Conservation (phyloP, 148 eudicot species). For the Beta vulgaris region DNA sequence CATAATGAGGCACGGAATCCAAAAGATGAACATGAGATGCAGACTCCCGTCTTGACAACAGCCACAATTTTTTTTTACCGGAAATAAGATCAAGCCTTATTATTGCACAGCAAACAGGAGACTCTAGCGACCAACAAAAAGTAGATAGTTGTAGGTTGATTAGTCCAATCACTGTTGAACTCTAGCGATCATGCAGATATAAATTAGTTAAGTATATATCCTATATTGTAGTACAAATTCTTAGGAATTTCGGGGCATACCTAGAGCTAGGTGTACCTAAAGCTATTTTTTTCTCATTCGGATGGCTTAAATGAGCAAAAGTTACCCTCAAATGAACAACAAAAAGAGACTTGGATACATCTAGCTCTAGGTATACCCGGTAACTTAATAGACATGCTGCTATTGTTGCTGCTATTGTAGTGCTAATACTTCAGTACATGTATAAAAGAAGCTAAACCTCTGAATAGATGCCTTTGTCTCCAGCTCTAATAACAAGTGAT, state of each 20-base stretch:
- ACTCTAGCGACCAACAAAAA: too few relatives aligned
- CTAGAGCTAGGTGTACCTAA: too few relatives aligned
- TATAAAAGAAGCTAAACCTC: slow-evolving; percentile 41
- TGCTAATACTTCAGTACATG: neutral
- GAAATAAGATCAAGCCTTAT: neutral
- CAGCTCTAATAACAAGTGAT: slow-evolving; percentile 61
- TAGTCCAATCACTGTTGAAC: neutral
- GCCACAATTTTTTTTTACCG: neutral
- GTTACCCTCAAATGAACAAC: too few relatives aligned
- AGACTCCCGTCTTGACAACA: too few relatives aligned
- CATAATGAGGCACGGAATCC: neutral
- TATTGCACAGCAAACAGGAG: neutral
- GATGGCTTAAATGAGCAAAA: too few relatives aligned
- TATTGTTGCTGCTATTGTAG: too few relatives aligned
- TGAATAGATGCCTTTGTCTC: slow-evolving; percentile 44
- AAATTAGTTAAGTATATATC: neutral
- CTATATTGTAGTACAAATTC: neutral
- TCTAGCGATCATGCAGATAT: neutral
- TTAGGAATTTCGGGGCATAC: too few relatives aligned
- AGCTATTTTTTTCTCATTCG: too few relatives aligned
- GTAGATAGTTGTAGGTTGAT: neutral
- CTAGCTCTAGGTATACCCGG: too few relatives aligned
- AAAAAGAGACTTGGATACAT: too few relatives aligned
- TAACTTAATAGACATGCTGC: too few relatives aligned
- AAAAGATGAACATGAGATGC: too few relatives aligned